Conservation (phyloP, 345 rosid species). For the Erucastrum elatum region DNA sequence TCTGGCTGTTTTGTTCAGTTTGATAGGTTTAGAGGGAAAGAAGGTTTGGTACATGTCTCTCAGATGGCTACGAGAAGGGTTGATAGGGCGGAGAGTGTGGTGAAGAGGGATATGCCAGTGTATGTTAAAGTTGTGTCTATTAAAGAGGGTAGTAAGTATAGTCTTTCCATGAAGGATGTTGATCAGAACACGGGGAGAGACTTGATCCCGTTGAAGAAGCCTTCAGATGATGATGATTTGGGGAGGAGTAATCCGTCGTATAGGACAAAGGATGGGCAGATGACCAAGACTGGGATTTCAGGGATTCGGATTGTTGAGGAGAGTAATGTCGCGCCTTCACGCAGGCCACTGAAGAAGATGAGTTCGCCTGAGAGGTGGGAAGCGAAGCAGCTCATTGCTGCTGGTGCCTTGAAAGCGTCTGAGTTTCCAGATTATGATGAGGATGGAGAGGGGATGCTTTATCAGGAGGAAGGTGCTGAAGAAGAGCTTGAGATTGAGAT, state of each 20-base stretch:
- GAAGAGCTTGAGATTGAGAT: constrained; percentile 92
- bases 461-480: constrained; percentile 85
- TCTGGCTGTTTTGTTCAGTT: constrained; percentile 80
- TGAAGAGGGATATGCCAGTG: constrained; percentile 76
- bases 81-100: constrained; percentile 52
- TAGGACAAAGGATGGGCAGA: constrained; percentile 56
- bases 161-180: constrained; percentile 83
- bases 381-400: constrained; percentile 85
- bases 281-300: constrained; percentile 65
- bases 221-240: constrained; percentile 53
- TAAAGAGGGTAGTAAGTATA: constrained; percentile 46
- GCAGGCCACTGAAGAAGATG: constrained; percentile 83
- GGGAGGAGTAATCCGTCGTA: constrained; percentile 55
- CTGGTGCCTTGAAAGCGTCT: constrained; percentile 61
- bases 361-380: constrained; percentile 90
- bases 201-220: constrained; percentile 70
- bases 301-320: constrained; percentile 74
- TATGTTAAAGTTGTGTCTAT: constrained; percentile 77
- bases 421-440: constrained; percentile 85
- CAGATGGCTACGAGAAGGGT: constrained; percentile 71
- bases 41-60: constrained; percentile 86
- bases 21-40: constrained; percentile 76
- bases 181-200: constrained; percentile 85
- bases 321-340: constrained; percentile 48
- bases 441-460: constrained; percentile 75